Base-by-base conservation (phyloP, 352 stramenopile species). In the Pythium apleroticum region DNA sequence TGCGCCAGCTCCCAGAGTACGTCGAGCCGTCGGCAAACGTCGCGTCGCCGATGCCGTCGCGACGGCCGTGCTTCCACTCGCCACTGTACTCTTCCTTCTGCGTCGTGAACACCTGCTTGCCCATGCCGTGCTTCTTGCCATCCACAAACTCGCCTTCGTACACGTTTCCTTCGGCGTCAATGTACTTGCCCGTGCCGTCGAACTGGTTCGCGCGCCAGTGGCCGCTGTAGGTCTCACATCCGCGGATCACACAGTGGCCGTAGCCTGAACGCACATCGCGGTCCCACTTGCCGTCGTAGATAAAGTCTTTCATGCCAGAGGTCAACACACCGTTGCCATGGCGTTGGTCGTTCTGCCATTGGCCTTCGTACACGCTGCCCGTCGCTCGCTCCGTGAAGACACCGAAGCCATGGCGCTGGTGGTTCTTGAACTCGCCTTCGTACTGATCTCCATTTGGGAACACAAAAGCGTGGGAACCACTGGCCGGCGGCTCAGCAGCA, bases 101-200 rank as follows among this genome's bases (percentile, higher is more conserved):
- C 9, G 52, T 9, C 11, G 56, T 62, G 49, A 63, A 69, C 0
- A 75, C 56, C 24, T 85, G 66, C 58, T 86, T 84, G 49, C 86
- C 86, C 39, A 88, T 73, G 31, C 88, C 88, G 22, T 96, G 77
- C 62, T 93, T 93, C 60, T 89, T 80, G 33, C 88, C 88, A 15
- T 57, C 57, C 0, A 68, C 71, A 64, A 93, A 95, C 73, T 96
- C 88, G 33, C 88, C 88, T 33, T 94, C 84, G 61, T 94, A 96
- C 33, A 93, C 77, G 30, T 77, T 79, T 2, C 88, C 88, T 52
- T 93, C 84, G 0, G 86, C 85, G 56, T 95, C 86, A 19, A 89
- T 91, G 64, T 91, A 91, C 37, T 83, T 90, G 20, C 88, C 88
- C 5, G 59, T 69, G 9, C 88, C 88, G 48, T 96, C 79, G 41